Conservation (phyloP, 345 rosid genomes). For the Euphorbia tirucalli region DNA sequence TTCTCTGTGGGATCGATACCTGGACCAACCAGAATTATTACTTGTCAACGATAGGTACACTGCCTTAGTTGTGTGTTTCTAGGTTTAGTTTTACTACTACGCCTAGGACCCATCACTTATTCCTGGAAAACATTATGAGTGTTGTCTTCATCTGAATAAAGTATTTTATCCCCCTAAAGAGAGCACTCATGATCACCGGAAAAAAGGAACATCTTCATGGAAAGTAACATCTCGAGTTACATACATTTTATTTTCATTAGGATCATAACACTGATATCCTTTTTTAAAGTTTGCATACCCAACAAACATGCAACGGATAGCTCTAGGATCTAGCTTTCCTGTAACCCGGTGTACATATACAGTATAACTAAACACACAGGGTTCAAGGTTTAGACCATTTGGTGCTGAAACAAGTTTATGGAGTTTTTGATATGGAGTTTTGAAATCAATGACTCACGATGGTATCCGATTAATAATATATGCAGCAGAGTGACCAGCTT, state of each 20-base stretch:
- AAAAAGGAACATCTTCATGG: not conserved
- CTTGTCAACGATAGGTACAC: no score
- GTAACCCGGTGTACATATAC: not conserved
- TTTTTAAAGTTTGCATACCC: not conserved
- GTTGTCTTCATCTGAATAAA: not conserved
- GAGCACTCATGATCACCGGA: not conserved
- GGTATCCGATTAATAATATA: not conserved
- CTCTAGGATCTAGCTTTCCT: not conserved
- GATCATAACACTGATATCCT: conserved; percentile 3
- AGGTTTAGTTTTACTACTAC: no score
- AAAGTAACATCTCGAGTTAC: not conserved
- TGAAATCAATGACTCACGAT: not conserved
- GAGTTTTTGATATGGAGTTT: not conserved
- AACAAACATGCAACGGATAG: not conserved
- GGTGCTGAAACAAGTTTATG: not conserved
- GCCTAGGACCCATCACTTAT: no score
- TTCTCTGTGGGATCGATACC: no score
- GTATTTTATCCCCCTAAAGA: conserved; percentile 1
- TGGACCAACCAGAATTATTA: no score
- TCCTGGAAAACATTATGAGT: not conserved
- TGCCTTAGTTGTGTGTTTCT: no score
- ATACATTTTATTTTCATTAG: not conserved
- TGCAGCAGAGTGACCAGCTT: not conserved
- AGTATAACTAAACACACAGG: not conserved
- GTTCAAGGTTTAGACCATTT: not conserved